These are phyloP conservation scores for Pseudocercospora macadamiae DNA, from an alignment of 2,329 filamentous ascomycete species.

Conservation along the genomic window DNA sequence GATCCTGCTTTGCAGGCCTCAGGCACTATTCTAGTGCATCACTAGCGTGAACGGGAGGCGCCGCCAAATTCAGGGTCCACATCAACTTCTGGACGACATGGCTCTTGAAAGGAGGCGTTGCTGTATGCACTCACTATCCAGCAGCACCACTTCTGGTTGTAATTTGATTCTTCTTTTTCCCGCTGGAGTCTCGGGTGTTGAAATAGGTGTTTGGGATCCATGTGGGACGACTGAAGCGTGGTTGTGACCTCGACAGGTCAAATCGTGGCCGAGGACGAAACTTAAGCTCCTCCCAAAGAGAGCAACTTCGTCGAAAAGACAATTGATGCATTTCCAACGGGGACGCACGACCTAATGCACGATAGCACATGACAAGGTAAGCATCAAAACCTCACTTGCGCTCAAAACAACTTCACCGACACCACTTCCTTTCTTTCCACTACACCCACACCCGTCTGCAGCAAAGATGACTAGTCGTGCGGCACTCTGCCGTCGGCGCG, in stretches of 20 bases:
- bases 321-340: background rate
- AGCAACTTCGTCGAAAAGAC: slow-evolving; percentile 8
- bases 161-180: background rate
- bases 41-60: background rate
- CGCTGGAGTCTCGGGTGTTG: background rate
- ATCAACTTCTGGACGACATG: background rate
- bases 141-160: background rate
- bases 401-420: background rate
- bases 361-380: background rate
- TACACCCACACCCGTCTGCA: background rate
- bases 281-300: slow-evolving; percentile 1
- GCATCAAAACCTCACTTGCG: background rate
- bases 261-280: background rate
- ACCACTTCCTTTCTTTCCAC: background rate
- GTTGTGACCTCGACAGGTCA: background rate
- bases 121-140: background rate
- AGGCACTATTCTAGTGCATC: background rate
- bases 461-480: background rate
- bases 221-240: background rate
- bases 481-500: background rate
- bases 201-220: background rate
- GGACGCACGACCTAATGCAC: background rate
- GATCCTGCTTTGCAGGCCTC: background rate
- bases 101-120: background rate
- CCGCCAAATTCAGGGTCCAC: slow-evolving; percentile 2